Evolutionary conservation across 192 early-diverging fungal species (phyloP), one percentile per base, ranked within the genome.

Genomic region (Coemansia sp.): DNA sequence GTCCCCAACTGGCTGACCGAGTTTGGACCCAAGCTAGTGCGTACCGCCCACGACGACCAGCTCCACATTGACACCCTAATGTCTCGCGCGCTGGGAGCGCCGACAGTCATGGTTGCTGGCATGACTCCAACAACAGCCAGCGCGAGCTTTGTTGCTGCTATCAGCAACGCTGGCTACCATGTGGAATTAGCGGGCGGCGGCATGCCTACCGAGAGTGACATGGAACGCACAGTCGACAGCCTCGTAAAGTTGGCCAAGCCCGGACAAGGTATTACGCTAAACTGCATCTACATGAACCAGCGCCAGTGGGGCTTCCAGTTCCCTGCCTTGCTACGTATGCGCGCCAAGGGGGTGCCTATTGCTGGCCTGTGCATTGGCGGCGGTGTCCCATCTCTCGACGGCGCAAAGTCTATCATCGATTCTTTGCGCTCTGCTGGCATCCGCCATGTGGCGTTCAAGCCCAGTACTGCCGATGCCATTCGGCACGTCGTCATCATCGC

Each of bases 101-200:
- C 97, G 10, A 94, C 97, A 41, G 72, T 98, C 43, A 96, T 96
- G 97, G 94, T 96, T 50, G 92, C 93, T 31, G 97, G 97, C 33
- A 97, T 97, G 95, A 93, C 92, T 3, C 95, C 94, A 3, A 92
- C 91, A 9, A 97, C 97, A 7, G 88, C 89, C 70, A 91, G 85
- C 62, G 89, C 88, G 44, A 55, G 86, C 18, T 93, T 97, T 79
- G 94, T 95, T 12, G 87, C 91, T 11, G 94, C 95, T 33, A 85
- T 93, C 43, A 91, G 89, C 85, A 95, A 95, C 39, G 91, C 95
- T 44, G 97, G 97, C 0, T 98, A 93, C 76, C 93, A 95, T 69
- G 87, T 92, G 18, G 97, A 98, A 78, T 80, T 97, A 31, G 95
- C 93, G 43, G 94, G 94, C 55, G 95, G 97, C 65, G 94, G 94